Evolutionary conservation across 75 land plant genomes (phyloP).

Genomic region (Pinus taeda): DNA sequence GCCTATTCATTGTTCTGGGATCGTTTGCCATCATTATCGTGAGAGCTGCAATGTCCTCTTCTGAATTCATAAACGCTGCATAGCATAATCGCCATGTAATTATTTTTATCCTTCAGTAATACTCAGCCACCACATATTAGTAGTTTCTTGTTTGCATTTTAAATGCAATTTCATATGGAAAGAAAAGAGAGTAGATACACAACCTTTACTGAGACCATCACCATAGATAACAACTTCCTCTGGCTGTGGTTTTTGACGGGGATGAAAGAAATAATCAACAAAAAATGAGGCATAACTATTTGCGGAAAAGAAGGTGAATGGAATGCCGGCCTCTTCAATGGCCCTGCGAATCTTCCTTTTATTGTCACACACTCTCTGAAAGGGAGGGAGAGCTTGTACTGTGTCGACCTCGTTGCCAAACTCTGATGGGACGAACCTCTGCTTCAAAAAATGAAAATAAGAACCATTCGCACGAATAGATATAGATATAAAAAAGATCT

Average conservation of each 20-base stretch:
- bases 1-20: too few relatives aligned
- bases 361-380: conserved; percentile 16
- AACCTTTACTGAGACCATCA: conserved; percentile 38
- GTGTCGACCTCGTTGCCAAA: conserved; percentile 31
- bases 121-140: too few relatives aligned
- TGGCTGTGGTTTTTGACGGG: conserved; percentile 6
- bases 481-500: too few relatives aligned
- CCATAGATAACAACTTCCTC: conserved; percentile 28
- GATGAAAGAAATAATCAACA: conserved; percentile 18
- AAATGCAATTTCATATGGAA: too few relatives aligned
- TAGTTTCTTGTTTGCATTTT: too few relatives aligned
- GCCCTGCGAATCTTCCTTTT: conserved; percentile 35
- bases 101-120: too few relatives aligned
- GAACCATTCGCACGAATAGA: too few relatives aligned
- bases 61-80: too few relatives aligned
- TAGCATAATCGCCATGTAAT: too few relatives aligned
- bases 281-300: conserved; percentile 28
- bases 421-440: conserved; percentile 60
- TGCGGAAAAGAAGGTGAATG: conserved; percentile 30
- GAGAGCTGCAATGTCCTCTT: too few relatives aligned
- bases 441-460: neutral
- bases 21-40: too few relatives aligned
- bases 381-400: conserved; percentile 10
- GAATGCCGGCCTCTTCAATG: conserved; percentile 22
- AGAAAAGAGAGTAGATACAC: too few relatives aligned